phyloP scores from a whole-genome alignment of 441 rosid species.

The Hura crepitans region DNA sequence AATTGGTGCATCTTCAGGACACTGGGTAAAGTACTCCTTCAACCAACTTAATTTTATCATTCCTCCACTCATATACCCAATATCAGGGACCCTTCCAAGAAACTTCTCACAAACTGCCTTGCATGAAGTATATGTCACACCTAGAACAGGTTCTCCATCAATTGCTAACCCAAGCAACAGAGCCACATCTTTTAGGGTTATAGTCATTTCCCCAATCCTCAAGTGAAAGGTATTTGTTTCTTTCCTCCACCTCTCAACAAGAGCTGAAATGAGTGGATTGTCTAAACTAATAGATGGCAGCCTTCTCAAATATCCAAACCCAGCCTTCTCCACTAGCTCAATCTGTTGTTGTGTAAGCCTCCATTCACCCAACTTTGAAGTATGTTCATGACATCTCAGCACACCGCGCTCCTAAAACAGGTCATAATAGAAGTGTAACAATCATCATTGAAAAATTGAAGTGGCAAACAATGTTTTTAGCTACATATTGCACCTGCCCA shows the following conservation, averaged over 20 bases:
- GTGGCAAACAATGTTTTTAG: background rate
- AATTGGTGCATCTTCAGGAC: constrained; percentile 48
- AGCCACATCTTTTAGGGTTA: constrained; percentile 57
- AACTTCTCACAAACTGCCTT: constrained; percentile 44
- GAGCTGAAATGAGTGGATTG: constrained; percentile 63
- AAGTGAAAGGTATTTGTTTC: constrained; percentile 75
- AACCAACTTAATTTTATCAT: constrained; percentile 66
- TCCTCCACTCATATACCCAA: constrained; percentile 53
- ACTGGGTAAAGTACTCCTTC: constrained; percentile 58
- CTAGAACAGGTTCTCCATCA: constrained; percentile 65
- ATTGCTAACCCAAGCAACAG: constrained; percentile 54
- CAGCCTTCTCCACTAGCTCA: constrained; percentile 58
- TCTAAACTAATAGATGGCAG: constrained; percentile 63
- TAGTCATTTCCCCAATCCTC: constrained; percentile 67
- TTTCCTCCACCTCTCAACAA: constrained; percentile 66
- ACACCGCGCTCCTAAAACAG: constrained; percentile 59
- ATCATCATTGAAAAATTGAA: background rate
- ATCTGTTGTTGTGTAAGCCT: constrained; percentile 53
- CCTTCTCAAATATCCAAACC: constrained; percentile 59
- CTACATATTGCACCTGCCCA: constrained; percentile 31
- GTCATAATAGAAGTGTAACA: background rate
- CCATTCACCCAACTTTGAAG: constrained; percentile 74
- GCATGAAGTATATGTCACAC: constrained; percentile 35
- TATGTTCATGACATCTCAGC: constrained; percentile 74
- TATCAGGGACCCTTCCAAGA: constrained; percentile 50